Conservation (phyloP, 2,329 filamentous ascomycete genomes). For the Amphichorda felina region DNA sequence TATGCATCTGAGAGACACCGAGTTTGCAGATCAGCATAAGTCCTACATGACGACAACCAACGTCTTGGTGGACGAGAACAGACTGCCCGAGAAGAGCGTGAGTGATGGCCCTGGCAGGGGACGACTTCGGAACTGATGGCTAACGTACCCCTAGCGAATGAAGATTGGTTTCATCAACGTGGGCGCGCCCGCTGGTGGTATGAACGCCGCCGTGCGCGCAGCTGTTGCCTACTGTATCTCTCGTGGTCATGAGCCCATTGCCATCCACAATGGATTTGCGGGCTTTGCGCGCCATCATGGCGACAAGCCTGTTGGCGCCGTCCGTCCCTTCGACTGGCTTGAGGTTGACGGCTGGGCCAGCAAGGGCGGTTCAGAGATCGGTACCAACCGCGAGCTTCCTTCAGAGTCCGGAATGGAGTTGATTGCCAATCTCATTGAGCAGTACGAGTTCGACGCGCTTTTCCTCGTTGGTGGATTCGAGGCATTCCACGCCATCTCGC, state of each 20-base stretch:
- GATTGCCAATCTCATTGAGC: conserved; percentile 71
- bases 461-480: conserved; percentile 94
- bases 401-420: conserved; percentile 72
- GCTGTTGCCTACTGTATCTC: conserved; percentile 88
- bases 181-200: conserved; percentile 89
- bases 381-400: conserved; percentile 89
- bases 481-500: conserved; percentile 83
- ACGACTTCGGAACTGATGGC: too few relatives aligned
- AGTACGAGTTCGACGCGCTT: conserved; percentile 81
- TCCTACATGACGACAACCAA: conserved; percentile 88
- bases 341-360: conserved; percentile 94
- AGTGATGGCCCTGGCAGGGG: conserved; percentile 17
- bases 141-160: conserved; percentile 50
- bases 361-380: conserved; percentile 94
- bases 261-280: conserved; percentile 94
- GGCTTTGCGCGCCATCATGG: conserved; percentile 84
- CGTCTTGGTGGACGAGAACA: conserved; percentile 56
- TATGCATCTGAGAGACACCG: conserved; percentile 80
- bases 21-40: conserved; percentile 86
- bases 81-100: conserved; percentile 61
- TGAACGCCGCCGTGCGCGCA: conserved; percentile 92
- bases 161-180: conserved; percentile 93
- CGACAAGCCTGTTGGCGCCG: conserved; percentile 70
- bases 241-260: conserved; percentile 83
- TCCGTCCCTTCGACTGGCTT: conserved; percentile 81